These are phyloP conservation scores for Hygrophila difformis DNA, from an alignment of 257 asterid genomes.

Conservation along the genomic window DNA sequence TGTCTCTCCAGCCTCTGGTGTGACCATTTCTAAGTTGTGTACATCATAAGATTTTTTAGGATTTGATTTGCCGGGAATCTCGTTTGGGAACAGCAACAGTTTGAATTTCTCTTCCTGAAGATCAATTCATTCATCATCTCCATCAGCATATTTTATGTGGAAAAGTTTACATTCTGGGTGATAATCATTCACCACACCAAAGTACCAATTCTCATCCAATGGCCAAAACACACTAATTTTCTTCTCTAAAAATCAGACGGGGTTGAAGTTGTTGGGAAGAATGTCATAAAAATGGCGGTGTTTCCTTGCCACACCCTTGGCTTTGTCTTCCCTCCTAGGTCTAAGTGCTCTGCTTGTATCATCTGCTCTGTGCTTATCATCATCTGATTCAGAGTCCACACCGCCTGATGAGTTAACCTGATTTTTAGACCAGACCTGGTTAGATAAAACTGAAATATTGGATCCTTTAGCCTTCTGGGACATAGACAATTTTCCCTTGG, in stretches of 20 bases:
- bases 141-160: conserved; percentile 82
- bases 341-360: conserved; percentile 58
- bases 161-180: conserved; percentile 70
- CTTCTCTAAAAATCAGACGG: conserved; percentile 59
- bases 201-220: conserved; percentile 90
- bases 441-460: conserved; percentile 43
- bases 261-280: conserved; percentile 51
- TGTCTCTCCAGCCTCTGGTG: conserved; percentile 38
- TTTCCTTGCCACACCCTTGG: conserved; percentile 53
- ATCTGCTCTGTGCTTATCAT: conserved; percentile 32
- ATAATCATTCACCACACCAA: conserved; percentile 72
- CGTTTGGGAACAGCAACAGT: conserved; percentile 83
- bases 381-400: conserved; percentile 39
- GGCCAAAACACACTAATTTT: conserved; percentile 94
- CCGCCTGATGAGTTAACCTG: conserved; percentile 39
- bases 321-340: conserved; percentile 60
- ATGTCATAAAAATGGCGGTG: conserved; percentile 95
- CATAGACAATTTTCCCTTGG: conserved; percentile 39
- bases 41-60: conserved; percentile 26
- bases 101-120: conserved; percentile 80
- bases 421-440: conserved; percentile 29
- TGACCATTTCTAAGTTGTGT: conserved; percentile 26
- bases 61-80: conserved; percentile 55
- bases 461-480: conserved; percentile 35
- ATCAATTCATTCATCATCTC: conserved; percentile 93